phyloP scores from a whole-genome alignment of 106 monocot genomes.

The Vanilla planifolia region DNA sequence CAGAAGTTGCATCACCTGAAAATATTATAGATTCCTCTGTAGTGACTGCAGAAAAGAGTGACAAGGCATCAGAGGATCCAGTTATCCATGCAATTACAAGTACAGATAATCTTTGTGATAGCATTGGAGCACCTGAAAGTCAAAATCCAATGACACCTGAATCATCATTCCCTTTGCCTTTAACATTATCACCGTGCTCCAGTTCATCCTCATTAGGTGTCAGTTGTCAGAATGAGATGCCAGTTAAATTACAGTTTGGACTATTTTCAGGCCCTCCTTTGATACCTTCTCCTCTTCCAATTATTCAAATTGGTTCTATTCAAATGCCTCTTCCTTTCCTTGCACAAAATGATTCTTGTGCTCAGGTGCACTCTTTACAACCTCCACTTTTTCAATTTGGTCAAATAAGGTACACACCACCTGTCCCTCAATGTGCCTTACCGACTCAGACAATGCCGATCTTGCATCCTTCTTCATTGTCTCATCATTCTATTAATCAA shows the following conservation, averaged over 20 bases:
- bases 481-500: conserved; percentile 30
- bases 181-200: conserved; percentile 17
- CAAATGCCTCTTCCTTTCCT: conserved; percentile 92
- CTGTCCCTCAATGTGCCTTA: conserved; percentile 47
- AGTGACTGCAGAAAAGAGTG: conserved; percentile 26
- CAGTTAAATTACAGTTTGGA: conserved; percentile 81
- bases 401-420: conserved; percentile 48
- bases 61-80: conserved; percentile 41
- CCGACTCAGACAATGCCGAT: conserved; percentile 47
- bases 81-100: conserved; percentile 29
- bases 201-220: conserved; percentile 22
- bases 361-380: conserved; percentile 56
- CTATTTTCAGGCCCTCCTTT: conserved; percentile 89
- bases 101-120: conserved; percentile 2
- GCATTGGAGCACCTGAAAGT: conserved; percentile 6
- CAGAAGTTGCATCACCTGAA: conserved; percentile 11
- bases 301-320: conserved; percentile 97
- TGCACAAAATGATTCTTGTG: conserved; percentile 40
- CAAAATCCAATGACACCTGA: conserved; percentile 9
- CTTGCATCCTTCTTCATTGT: conserved; percentile 35
- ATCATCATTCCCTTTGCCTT: conserved; percentile 15
- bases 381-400: conserved; percentile 75
- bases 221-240: conserved; percentile 39
- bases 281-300: conserved; percentile 87
- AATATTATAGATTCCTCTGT: conserved; percentile 7